Evolutionary conservation across 805 yeast species (phyloP).

Genomic region (Hanseniaspora occidentalis): DNA sequence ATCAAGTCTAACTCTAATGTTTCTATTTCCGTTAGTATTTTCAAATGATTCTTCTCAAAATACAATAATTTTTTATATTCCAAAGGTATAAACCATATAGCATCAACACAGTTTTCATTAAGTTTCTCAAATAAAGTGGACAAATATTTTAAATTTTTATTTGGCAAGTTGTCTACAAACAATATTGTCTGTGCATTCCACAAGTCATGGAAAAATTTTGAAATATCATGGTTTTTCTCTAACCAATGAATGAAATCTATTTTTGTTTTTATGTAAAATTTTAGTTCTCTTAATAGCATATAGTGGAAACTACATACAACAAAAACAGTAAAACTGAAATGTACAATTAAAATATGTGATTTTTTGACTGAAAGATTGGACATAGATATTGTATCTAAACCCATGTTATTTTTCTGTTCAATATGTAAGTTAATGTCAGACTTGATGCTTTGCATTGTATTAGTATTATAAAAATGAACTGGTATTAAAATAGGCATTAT

Average conservation of each 20-base stretch:
- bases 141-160: conserved; percentile 11
- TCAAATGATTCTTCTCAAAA: background rate
- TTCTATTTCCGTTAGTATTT: background rate
- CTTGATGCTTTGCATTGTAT: too few relatives aligned
- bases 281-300: conserved; percentile 44
- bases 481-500: conserved; percentile 54
- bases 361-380: conserved; percentile 50
- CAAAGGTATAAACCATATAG: conserved; percentile 3
- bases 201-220: conserved; percentile 15
- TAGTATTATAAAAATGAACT: conserved; percentile 35
- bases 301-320: conserved; percentile 46
- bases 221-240: conserved; percentile 12
- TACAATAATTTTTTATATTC: conserved; percentile 2
- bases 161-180: conserved; percentile 37
- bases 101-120: background rate
- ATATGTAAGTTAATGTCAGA: too few relatives aligned
- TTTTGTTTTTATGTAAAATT: conserved; percentile 35
- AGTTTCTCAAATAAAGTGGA: conserved; percentile 8
- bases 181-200: conserved; percentile 10
- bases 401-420: conserved; percentile 22
- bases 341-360: conserved; percentile 41
- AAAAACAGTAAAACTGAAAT: conserved; percentile 45
- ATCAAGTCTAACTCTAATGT: background rate
- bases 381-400: conserved; percentile 59
- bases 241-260: conserved; percentile 26